Conservation (phyloP, 768 basidiomycete genomes). For the Boletales sp. region DNA sequence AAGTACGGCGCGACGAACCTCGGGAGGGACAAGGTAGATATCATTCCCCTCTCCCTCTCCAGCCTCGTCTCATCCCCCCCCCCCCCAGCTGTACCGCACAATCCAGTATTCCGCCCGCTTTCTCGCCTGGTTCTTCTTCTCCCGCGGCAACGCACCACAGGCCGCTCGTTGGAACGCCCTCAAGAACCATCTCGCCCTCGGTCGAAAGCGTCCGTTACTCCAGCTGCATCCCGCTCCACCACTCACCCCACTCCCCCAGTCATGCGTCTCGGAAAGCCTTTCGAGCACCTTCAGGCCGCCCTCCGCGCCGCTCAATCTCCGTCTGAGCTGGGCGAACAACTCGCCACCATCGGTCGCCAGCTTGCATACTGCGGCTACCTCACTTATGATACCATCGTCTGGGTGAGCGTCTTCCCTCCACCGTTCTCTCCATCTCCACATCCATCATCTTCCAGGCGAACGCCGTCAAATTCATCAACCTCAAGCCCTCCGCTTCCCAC, state of each 20-base stretch:
- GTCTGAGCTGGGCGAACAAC: conserved; percentile 61
- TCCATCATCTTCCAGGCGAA: conserved; percentile 47
- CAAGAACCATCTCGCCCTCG: conserved; percentile 80
- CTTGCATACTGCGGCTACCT: conserved; percentile 88
- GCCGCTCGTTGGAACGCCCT: conserved; percentile 79
- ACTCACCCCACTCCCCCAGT: conserved; percentile 44
- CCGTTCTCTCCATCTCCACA: too few species aligned
- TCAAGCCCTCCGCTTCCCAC: conserved; percentile 58
- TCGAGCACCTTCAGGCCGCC: conserved; percentile 92
- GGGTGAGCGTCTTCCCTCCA: conserved; percentile 52
- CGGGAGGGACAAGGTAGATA: conserved; percentile 83
- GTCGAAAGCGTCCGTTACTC: conserved; percentile 66
- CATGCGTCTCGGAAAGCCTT: conserved; percentile 87
- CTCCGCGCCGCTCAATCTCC: conserved; percentile 61
- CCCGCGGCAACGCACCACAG: conserved; percentile 63
- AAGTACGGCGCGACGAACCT: conserved; percentile 77
- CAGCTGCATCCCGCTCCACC: not conserved
- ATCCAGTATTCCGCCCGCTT: conserved; percentile 90
- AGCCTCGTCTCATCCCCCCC: not conserved
- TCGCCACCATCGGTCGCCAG: conserved; percentile 79
- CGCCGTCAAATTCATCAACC: conserved; percentile 57
- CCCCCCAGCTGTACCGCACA: conserved; percentile 73
- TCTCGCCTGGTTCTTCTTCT: conserved; percentile 77
- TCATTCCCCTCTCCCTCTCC: not conserved
- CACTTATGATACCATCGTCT: conserved; percentile 75